Percentiles rank a stretch among this genome's conserved stretches.
phyloP scores from a whole-genome alignment of 352 stramenopile genomes.

The Phytophthora citricola region DNA sequence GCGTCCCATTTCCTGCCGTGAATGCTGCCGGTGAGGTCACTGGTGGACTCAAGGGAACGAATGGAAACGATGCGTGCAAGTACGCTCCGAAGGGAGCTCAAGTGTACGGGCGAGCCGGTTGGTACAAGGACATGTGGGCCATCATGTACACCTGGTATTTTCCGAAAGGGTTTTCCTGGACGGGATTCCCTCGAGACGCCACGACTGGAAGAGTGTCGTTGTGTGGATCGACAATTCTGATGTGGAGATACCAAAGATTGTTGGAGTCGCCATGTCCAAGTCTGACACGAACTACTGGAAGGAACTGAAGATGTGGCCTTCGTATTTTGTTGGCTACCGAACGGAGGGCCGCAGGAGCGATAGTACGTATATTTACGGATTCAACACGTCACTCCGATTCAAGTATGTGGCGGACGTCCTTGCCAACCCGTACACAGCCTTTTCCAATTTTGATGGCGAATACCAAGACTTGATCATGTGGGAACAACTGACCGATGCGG shows the following conservation, averaged over 20 bases:
- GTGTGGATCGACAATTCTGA: conserved; percentile 13
- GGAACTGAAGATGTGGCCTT: too few relatives aligned
- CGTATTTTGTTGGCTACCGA: conserved; percentile 3
- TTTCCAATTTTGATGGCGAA: background rate
- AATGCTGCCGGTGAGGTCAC: conserved; percentile 1
- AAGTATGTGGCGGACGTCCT: background rate
- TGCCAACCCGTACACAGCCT: background rate
- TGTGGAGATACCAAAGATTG: background rate
- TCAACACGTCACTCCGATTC: conserved; percentile 10
- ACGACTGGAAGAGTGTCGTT: conserved; percentile 18
- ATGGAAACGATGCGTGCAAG: too few relatives aligned
- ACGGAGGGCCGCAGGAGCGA: background rate
- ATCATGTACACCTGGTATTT: conserved; percentile 30
- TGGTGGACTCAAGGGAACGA: too few relatives aligned
- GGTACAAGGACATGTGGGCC: background rate
- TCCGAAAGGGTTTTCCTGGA: conserved; percentile 1
- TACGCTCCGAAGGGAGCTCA: too few relatives aligned
- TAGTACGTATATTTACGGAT: background rate
- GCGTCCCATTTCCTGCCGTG: conserved; percentile 10
- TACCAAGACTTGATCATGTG: conserved; percentile 22
- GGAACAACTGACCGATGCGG: conserved; percentile 15
- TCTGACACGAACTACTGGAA: conserved; percentile 4
- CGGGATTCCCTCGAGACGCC: conserved; percentile 2
- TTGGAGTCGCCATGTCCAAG: background rate
- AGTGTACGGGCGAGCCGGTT: background rate